phyloP scores from a whole-genome alignment of 2,329 filamentous ascomycete species.

The Neurospora sp. region DNA sequence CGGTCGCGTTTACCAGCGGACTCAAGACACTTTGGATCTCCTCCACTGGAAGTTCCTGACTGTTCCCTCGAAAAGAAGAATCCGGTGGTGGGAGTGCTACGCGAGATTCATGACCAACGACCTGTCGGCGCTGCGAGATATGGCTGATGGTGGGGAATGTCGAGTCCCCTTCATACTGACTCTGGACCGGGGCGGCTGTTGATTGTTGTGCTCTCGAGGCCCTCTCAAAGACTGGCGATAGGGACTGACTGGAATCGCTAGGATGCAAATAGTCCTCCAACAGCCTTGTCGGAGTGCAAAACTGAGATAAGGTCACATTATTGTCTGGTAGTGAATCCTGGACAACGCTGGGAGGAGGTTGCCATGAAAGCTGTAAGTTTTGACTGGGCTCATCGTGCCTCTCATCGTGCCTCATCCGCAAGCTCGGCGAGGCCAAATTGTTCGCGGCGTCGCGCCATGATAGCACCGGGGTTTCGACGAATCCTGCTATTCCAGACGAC shows the following conservation, averaged over 20 bases:
- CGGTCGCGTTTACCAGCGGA: background rate
- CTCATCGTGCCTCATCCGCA: constrained; percentile 4
- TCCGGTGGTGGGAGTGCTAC: background rate
- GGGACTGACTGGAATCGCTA: constrained; percentile 19
- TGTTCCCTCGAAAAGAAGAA: background rate
- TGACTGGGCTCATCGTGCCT: constrained; percentile 1
- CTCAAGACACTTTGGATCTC: background rate
- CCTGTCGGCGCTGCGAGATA: background rate
- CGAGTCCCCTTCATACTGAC: background rate
- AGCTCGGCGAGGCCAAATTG: constrained; percentile 19
- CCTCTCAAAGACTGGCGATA: constrained; percentile 4
- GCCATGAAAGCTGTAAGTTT: constrained; percentile 28
- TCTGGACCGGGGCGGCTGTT: background rate
- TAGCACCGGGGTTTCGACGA: constrained; percentile 17
- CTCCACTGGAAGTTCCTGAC: background rate
- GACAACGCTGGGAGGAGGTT: constrained; percentile 39
- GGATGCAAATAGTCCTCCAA: constrained; percentile 38
- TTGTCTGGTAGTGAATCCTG: constrained; percentile 43
- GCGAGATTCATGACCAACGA: background rate
- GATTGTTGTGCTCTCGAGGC: background rate
- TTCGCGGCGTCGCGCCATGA: constrained; percentile 23
- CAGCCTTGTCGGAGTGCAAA: constrained; percentile 40
- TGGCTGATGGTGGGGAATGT: background rate
- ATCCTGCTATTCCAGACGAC: background rate
- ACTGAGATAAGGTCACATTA: constrained; percentile 20